These are phyloP conservation scores for Aspergillus sp. DNA, from an alignment of 2,329 filamentous ascomycete genomes.

Conservation along the genomic window DNA sequence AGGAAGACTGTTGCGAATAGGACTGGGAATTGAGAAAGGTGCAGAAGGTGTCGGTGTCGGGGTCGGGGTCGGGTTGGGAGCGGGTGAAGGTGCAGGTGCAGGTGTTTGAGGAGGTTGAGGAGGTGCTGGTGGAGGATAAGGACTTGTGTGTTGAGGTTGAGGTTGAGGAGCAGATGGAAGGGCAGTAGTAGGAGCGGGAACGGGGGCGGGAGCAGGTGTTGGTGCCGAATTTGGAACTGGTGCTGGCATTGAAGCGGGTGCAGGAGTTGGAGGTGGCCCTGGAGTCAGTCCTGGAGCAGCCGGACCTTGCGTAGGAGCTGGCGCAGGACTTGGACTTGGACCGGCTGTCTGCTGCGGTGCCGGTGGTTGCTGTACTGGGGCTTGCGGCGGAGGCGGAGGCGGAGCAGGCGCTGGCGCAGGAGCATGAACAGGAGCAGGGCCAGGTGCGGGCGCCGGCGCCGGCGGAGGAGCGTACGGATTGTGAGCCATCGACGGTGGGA, in stretches of 20 bases:
- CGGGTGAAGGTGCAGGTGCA: slow-evolving; percentile 23
- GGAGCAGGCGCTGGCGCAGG: slow-evolving; percentile 6
- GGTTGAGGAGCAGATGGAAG: slow-evolving; percentile 11
- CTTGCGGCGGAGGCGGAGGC: too few relatives aligned
- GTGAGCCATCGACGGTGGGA: slow-evolving; percentile 29
- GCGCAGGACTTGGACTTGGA: slow-evolving; percentile 3
- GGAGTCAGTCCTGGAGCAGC: slow-evolving; percentile 1
- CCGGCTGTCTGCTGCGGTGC: background rate
- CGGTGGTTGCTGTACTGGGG: background rate
- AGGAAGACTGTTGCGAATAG: slow-evolving; percentile 34
- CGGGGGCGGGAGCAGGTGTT: slow-evolving; percentile 17
- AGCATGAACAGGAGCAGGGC: slow-evolving; percentile 17
- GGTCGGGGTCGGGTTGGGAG: slow-evolving; percentile 21
- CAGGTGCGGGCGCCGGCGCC: slow-evolving; percentile 7
- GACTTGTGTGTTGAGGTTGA: slow-evolving; percentile 12
- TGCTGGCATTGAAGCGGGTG: slow-evolving; percentile 3
- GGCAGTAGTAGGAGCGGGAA: slow-evolving; percentile 13
- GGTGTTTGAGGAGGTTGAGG: slow-evolving; percentile 12
- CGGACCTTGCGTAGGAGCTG: background rate
- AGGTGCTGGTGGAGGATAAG: slow-evolving; percentile 14
- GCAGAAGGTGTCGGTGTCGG: slow-evolving; percentile 15
- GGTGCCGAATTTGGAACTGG: slow-evolving; percentile 5
- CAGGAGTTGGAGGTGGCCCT: slow-evolving; percentile 11
- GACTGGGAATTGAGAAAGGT: slow-evolving; percentile 29
- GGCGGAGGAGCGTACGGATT: slow-evolving; percentile 25